Evolutionary conservation across 257 asterid species (phyloP).

Genomic region (Mitragyna speciosa): DNA sequence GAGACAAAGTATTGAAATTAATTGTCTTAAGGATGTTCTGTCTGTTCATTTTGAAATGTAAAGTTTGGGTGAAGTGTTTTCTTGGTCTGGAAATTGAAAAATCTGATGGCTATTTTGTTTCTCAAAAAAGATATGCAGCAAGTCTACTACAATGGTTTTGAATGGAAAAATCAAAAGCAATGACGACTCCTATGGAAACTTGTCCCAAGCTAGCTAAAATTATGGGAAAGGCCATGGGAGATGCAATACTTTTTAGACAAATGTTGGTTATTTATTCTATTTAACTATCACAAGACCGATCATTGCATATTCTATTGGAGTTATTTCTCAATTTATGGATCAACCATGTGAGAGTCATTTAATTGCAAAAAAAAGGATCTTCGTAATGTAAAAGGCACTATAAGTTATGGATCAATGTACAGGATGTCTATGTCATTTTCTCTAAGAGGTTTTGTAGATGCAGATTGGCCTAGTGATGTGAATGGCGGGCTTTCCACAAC

Average conservation of each 20-base stretch:
- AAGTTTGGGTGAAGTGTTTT: conserved; percentile 18
- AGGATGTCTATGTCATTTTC: neutral
- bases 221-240: neutral
- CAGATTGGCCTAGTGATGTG: conserved; percentile 21
- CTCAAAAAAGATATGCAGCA: conserved; percentile 19
- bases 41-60: conserved; percentile 27
- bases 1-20: conserved; percentile 15
- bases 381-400: too few species aligned
- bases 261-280: conserved; percentile 18
- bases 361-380: conserved; percentile 9
- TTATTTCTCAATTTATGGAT: conserved; percentile 10
- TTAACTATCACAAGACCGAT: neutral
- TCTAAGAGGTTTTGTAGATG: conserved; percentile 28
- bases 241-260: conserved; percentile 15
- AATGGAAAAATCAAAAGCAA: conserved; percentile 18
- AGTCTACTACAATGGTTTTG: neutral
- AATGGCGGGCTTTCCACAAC: too few species aligned
- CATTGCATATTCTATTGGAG: too few species aligned
- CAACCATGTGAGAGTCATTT: conserved; percentile 5
- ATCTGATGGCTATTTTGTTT: too few species aligned
- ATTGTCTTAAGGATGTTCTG: conserved; percentile 14
- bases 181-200: conserved; percentile 17
- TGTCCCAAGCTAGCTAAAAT: conserved; percentile 12
- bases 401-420: too few species aligned
- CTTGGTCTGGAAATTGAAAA: conserved; percentile 23